Evolutionary conservation across 192 early-diverging fungal genomes (phyloP).

Genomic region (Backusella tarrabulga): DNA sequence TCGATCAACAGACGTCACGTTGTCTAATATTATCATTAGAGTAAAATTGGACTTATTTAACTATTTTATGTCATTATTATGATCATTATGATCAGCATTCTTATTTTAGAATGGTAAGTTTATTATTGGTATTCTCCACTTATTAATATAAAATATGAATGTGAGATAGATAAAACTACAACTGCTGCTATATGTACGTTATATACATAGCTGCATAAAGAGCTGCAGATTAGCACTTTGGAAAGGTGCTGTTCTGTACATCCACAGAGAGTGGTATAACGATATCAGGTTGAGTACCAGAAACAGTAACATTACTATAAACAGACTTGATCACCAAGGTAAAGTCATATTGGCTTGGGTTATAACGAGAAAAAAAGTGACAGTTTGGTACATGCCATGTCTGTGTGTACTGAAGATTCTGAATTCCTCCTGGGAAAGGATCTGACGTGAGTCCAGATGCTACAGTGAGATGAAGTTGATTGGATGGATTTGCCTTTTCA

Average conservation of each 20-base stretch:
- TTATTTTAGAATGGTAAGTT: background rate
- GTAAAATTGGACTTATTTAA: background rate
- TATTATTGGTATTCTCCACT: background rate
- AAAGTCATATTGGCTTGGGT: slow-evolving; percentile 11
- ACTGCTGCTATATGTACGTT: background rate
- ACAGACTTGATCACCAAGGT: background rate
- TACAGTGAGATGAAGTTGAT: background rate
- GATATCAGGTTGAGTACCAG: background rate
- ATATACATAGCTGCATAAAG: background rate
- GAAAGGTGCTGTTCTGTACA: background rate
- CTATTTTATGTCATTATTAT: background rate
- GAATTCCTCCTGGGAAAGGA: slow-evolving; percentile 4
- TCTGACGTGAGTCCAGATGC: background rate
- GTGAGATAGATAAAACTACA: background rate
- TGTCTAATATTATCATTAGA: background rate
- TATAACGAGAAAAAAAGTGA: slow-evolving; percentile 25
- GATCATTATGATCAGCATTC: background rate
- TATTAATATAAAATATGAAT: background rate
- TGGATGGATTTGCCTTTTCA: background rate
- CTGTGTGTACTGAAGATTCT: background rate
- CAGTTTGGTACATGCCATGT: slow-evolving; percentile 22
- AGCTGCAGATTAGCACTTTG: slow-evolving; percentile 2
- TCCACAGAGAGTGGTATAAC: background rate
- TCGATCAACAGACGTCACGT: background rate
- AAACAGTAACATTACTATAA: background rate